Base-by-base conservation (phyloP, 805 yeast species). In the Candida nanaspora region DNA sequence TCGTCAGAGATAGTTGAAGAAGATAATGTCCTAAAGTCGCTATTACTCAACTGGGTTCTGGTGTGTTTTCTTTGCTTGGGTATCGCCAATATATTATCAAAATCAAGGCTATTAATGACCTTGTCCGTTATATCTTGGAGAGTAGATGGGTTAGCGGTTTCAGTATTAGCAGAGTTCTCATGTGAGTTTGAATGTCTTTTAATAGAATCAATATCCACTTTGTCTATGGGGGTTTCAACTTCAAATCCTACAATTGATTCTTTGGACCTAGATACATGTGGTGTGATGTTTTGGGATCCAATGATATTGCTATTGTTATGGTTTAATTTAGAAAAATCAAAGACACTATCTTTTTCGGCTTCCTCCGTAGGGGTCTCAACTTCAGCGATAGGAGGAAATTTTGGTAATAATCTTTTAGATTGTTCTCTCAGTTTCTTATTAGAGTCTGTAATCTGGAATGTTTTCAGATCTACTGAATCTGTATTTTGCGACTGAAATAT, bases 211-310 rank as follows among this genome's bases (percentile, higher is more conserved):
- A 27, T 23, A 19, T 38, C 42, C n/a, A 44, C 44, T 31, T 28
- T 41, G 20, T 43, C 45, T 5, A 39, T 29, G 3, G 46, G 47
- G 2, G 43, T 40, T 15, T 31, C 34, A 31, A 21, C 5, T 19
- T 16, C 22, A 23, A 8, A 23, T 23, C 7, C 11, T 11, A 11
- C 7, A 11, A 8, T 11, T 23, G 27, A 11, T 11, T 23, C 11
- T 23, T 8, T 23, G 7, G 27, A 8, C 27, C 10, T 7, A 23
- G 11, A 11, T 8, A 11, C 27, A 23, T 8, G 11, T 11, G 27
- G 27, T 11, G 27, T 23, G 11, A n/a, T n/a, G n/a, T n/a, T n/a
- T n/a, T n/a, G n/a, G n/a, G n/a, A n/a, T n/a, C n/a, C n/a, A n/a
- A n/a, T n/a, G n/a, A n/a, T n/a, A n/a, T n/a, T n/a, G n/a, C n/a